A percentile compares a stretch with the other conserved stretches of the same genome.
phyloP scores from a whole-genome alignment of 495 filamentous ascomycete genomes.

The Trichoderma parareesei region DNA sequence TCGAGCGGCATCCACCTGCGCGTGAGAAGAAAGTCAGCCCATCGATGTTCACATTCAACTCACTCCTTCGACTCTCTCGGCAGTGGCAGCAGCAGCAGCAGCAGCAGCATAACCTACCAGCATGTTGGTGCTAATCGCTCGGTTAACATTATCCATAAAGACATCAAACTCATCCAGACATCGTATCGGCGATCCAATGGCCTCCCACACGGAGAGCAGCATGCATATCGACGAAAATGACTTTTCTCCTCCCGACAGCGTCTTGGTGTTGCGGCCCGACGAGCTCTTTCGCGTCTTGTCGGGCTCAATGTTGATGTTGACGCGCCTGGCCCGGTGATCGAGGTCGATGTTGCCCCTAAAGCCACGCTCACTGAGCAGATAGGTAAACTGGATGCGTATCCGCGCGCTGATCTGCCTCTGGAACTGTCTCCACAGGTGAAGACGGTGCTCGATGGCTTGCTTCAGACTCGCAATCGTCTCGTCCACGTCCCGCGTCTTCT shows the following conservation, averaged over 20 bases:
- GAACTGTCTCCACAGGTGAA: constrained; percentile 71
- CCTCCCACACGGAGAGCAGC: constrained; percentile 88
- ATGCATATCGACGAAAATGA: constrained; percentile 96
- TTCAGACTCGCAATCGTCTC: constrained; percentile 38
- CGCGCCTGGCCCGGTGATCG: constrained; percentile 61
- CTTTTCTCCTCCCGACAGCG: constrained; percentile 91
- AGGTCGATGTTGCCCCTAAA: constrained; percentile 77
- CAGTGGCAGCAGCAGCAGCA: constrained; percentile 8
- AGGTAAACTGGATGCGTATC: constrained; percentile 77
- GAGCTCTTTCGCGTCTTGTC: constrained; percentile 62
- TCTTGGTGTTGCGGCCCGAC: constrained; percentile 73
- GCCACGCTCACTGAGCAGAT: constrained; percentile 76
- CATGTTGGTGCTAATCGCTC: constrained; percentile 89
- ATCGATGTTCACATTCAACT: neutral
- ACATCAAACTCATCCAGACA: constrained; percentile 99
- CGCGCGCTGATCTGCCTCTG: constrained; percentile 72
- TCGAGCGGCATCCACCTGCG: constrained; percentile 73
- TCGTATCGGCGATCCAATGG: constrained; percentile 90
- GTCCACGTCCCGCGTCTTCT: constrained; percentile 38
- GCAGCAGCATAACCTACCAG: constrained; percentile 52
- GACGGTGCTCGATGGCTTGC: constrained; percentile 57
- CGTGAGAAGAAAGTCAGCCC: constrained; percentile 6
- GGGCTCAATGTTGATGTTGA: constrained; percentile 76
- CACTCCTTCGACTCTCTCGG: neutral
- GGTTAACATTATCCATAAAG: constrained; percentile 97